Conservation (phyloP, 176 grass and related monocot species). For the Carex littledalei region DNA sequence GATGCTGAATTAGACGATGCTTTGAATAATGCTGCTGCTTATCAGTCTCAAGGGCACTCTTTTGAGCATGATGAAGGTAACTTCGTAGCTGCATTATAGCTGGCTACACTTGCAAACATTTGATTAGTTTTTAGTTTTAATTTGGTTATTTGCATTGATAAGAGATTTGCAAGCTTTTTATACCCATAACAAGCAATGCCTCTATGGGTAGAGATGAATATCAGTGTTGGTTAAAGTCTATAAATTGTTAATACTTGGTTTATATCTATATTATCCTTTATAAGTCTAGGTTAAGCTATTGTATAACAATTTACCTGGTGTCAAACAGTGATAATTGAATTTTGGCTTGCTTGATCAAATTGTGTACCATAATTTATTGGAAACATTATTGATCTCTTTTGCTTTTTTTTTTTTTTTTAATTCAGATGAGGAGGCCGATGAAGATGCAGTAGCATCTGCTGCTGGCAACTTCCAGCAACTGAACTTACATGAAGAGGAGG, state of each 20-base stretch:
- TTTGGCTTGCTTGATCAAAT: neutral
- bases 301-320: neutral
- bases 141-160: neutral
- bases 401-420: neutral
- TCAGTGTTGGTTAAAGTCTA: neutral
- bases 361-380: neutral
- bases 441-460: conserved; percentile 35
- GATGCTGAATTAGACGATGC: conserved; percentile 53
- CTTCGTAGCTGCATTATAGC: conserved; percentile 6
- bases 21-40: conserved; percentile 38
- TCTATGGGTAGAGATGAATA: neutral
- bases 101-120: neutral
- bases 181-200: neutral
- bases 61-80: conserved; percentile 59
- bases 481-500: conserved; percentile 65
- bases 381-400: neutral
- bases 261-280: neutral
- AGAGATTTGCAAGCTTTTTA: neutral
- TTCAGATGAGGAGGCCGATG: conserved; percentile 54
- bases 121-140: neutral
- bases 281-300: neutral
- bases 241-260: neutral
- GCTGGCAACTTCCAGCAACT: conserved; percentile 61
- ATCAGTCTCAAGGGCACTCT: conserved; percentile 43
- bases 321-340: neutral